These are phyloP conservation scores for Coniella lustricola DNA, from an alignment of 2,329 filamentous ascomycete genomes.

Conservation along the genomic window DNA sequence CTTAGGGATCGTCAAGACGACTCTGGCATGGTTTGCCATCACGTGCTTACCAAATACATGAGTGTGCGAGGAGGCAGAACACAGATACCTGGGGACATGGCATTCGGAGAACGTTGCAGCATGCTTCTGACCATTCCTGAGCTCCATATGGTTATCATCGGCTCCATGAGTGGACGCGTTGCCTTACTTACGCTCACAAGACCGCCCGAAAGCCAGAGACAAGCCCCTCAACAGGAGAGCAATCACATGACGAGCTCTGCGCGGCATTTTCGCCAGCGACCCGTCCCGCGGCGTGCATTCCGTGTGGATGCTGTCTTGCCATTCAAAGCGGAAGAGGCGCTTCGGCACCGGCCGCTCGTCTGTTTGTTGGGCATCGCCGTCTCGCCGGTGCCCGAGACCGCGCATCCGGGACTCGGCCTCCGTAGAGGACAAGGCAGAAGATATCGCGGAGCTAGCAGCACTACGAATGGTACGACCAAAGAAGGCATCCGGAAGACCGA, in stretches of 20 bases:
- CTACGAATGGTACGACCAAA: background rate
- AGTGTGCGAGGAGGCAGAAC: constrained; percentile 21
- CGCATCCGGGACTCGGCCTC: constrained; percentile 22
- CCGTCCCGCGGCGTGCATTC: constrained; percentile 36
- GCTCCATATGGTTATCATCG: constrained; percentile 61
- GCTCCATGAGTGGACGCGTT: constrained; percentile 59
- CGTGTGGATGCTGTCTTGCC: constrained; percentile 49
- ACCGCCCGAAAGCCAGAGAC: constrained; percentile 21
- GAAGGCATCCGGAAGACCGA: background rate
- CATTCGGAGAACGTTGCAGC: constrained; percentile 46
- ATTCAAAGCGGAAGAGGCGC: constrained; percentile 37
- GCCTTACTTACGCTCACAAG: constrained; percentile 54
- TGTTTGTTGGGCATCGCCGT: constrained; percentile 62
- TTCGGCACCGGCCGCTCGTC: constrained; percentile 35
- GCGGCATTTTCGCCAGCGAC: too few species aligned
- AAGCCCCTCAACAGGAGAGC: constrained; percentile 16
- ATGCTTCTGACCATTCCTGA: constrained; percentile 61
- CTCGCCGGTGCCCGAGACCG: constrained; percentile 50
- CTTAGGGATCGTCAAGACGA: constrained; percentile 20
- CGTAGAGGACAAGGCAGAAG: background rate
- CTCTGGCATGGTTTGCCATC: constrained; percentile 23
- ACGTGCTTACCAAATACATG: constrained; percentile 23
- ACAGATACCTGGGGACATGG: constrained; percentile 26
- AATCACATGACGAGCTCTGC: background rate
- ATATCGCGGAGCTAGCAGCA: constrained; percentile 6